phyloP scores from a whole-genome alignment of 495 filamentous ascomycete species.

The Neurospora intermedia region DNA sequence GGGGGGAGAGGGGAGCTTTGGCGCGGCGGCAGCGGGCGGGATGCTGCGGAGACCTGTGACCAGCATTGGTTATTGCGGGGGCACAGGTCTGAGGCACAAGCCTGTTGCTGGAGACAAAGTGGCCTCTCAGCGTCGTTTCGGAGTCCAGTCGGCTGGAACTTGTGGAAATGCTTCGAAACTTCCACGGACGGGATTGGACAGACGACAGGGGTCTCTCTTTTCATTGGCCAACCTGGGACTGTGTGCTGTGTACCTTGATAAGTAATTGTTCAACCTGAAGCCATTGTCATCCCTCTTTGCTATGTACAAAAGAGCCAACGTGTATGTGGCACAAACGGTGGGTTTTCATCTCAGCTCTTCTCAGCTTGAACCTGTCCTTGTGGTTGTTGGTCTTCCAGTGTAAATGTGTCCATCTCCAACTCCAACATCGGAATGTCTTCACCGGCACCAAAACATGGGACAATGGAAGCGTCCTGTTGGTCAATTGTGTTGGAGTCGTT shows the following conservation, averaged over 20 bases:
- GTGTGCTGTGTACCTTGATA: not conserved
- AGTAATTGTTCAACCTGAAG: not conserved
- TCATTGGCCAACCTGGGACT: not conserved
- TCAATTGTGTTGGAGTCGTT: not conserved
- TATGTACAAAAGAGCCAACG: not conserved
- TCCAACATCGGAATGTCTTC: not conserved
- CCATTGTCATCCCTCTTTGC: not conserved
- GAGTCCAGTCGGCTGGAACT: not conserved
- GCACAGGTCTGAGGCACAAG: constrained; percentile 5
- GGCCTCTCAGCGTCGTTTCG: constrained; percentile 7
- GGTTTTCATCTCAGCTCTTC: not conserved
- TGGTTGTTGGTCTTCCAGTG: not conserved
- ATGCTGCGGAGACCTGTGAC: constrained; percentile 1
- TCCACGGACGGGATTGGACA: constrained; percentile 9
- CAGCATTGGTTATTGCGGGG: constrained; percentile 11
- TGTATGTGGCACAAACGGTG: not conserved
- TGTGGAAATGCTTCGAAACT: constrained; percentile 19
- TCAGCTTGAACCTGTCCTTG: not conserved
- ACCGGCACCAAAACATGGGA: not conserved
- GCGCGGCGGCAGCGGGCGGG: constrained; percentile 10
- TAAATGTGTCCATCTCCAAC: not conserved
- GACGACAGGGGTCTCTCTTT: not conserved
- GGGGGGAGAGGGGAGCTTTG: not conserved
- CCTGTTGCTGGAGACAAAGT: constrained; percentile 4
- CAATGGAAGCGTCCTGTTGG: not conserved